Percentiles rank a stretch among this genome's conserved stretches.
Evolutionary conservation across 179 eudicot genomes (phyloP).

Genomic region (Carnegiea gigantea): DNA sequence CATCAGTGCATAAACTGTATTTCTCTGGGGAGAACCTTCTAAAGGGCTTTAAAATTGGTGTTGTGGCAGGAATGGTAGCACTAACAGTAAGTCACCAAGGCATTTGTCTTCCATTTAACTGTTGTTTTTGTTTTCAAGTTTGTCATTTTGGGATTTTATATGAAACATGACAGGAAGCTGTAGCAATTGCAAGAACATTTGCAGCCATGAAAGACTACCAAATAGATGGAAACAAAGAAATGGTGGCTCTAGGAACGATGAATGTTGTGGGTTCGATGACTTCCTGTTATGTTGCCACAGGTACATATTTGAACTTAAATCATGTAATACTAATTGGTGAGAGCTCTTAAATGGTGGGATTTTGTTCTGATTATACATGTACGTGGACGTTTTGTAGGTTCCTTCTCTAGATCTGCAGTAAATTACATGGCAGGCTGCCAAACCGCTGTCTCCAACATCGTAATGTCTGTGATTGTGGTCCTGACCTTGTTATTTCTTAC

Average conservation of each 20-base stretch:
- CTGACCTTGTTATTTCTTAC: conserved; percentile 64
- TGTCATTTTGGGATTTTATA: background rate
- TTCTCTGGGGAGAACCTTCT: conserved; percentile 46
- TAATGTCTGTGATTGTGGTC: conserved; percentile 74
- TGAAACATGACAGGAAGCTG: conserved; percentile 57
- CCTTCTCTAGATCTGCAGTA: conserved; percentile 90
- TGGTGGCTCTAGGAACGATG: conserved; percentile 89
- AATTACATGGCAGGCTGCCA: conserved; percentile 85
- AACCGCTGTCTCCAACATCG: conserved; percentile 70
- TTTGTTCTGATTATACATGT: background rate
- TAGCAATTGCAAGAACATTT: conserved; percentile 89
- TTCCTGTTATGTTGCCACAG: conserved; percentile 90
- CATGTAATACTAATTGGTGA: background rate
- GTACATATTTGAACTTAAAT: conserved; percentile 31
- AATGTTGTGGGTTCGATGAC: conserved; percentile 82
- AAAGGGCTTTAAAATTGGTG: conserved; percentile 62
- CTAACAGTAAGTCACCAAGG: conserved; percentile 45
- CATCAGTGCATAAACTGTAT: conserved; percentile 47
- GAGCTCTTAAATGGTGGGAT: background rate
- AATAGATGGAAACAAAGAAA: conserved; percentile 88
- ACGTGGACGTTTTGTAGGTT: conserved; percentile 48
- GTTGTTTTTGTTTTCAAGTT: background rate
- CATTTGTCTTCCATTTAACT: background rate
- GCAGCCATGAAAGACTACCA: conserved; percentile 84
- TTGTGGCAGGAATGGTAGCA: conserved; percentile 58